Evolutionary conservation across 2,329 filamentous ascomycete species (phyloP), one percentile per base, ranked within the genome.

Genomic region (Penicillium hordei): DNA sequence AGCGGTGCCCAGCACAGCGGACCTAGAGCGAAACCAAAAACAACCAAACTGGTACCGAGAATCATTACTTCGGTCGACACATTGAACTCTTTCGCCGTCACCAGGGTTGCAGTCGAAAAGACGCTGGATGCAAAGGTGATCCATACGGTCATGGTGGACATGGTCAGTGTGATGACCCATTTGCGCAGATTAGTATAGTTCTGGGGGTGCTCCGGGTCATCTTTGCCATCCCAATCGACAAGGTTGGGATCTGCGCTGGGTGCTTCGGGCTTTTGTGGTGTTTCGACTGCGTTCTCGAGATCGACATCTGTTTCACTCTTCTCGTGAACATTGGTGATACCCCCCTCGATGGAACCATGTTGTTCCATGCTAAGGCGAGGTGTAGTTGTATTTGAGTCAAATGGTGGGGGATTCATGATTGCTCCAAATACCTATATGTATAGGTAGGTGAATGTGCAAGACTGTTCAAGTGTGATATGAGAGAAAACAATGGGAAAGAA

Each of bases 41-140:
- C 76, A 46, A 81, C 80, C 2, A 84, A 69, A 23, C 77, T 78
- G 0, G 79, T 82, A 0, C 78, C 80, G 9, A 85, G 65, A 0
- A 78, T 75, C 61, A 80, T 82, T 4, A 83, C 79, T 52, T 82
- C 78, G 0, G 65, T 69, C 0, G 77, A 77, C 0, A 83, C 81
- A 21, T 69, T 63, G 58, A 78, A 85, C 48, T 79, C 55, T 43
- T 70, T 59, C 3, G 80, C 71, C 0, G 77, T 79, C 6, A 70
- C 70, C 10, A 55, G 8, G 3, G 76, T 78, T 0, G 79, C 79
- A 10, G 77, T 73, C 31, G 72, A 77, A 65, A 81, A 81, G 46
- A 82, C 72, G 44, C 75, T 78, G 43, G 72, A 78, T 12, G 79
- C 72, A 49, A 82, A 82, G 0, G 80, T 82, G 43, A 80, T 75